Evolutionary conservation across 495 filamentous ascomycete genomes (phyloP).

Genomic region (Hypoxylon crocopeplum): DNA sequence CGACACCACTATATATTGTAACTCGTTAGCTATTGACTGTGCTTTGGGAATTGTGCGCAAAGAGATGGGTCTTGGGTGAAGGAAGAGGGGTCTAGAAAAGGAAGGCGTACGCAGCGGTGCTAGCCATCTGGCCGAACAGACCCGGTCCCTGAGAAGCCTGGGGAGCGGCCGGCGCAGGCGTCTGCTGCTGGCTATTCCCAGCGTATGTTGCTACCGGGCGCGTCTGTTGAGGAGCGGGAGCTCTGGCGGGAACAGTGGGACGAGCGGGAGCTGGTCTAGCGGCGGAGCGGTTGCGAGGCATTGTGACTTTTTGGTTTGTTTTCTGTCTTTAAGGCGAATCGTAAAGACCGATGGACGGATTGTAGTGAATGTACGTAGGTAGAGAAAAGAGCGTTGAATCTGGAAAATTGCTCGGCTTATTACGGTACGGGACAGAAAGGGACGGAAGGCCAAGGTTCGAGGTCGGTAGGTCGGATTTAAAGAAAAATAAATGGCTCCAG

Average conservation of each 20-base stretch:
- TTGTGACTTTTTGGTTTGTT: conserved; percentile 50
- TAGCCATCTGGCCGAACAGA: conserved; percentile 85
- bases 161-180: conserved; percentile 49
- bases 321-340: conserved; percentile 3
- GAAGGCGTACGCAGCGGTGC: conserved; percentile 74
- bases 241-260: conserved; percentile 69
- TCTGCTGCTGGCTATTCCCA: conserved; percentile 51
- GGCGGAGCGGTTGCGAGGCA: conserved; percentile 81
- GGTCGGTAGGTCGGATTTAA: conserved; percentile 32
- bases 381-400: conserved; percentile 10
- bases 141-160: conserved; percentile 69
- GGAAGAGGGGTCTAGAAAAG: not conserved
- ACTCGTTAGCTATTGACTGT: conserved; percentile 18
- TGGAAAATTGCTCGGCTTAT: conserved; percentile 30
- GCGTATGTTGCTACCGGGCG: conserved; percentile 72
- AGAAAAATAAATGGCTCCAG: conserved; percentile 19
- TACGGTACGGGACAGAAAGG: conserved; percentile 1
- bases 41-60: not conserved
- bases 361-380: not conserved
- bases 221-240: conserved; percentile 67
- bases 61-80: not conserved
- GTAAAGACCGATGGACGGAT: not conserved
- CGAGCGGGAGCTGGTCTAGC: conserved; percentile 69
- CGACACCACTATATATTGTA: conserved; percentile 82
- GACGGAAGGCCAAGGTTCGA: conserved; percentile 14